Evolutionary conservation across 495 filamentous ascomycete genomes (phyloP), one percentile per base, ranked within the genome.

Genomic region (Aspergillus sclerotioniger): DNA sequence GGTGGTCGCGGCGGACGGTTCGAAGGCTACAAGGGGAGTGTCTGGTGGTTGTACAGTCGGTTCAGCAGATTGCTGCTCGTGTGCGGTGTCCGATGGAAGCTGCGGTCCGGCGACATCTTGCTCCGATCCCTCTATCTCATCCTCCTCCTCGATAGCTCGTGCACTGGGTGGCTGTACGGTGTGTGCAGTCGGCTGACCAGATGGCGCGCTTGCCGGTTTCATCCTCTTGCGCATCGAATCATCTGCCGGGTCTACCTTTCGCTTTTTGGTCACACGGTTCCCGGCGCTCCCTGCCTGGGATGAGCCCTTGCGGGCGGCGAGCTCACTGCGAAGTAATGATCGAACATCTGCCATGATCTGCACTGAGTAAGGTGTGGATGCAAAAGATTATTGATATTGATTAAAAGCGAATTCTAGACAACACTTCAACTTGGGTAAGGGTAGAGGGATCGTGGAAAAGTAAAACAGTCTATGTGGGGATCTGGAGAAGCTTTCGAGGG

Each of bases 291-390:
- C 69, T 57, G 66, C 70, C 66, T 66, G 67, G 33, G 67, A 65
- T 31, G 83, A 80, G 59, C 90, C 86, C 64, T 88, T 84, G 60
- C 91, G 87, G 48, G 86, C 82, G 51, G 84, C 85, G 65, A 91
- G 87, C 72, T 96, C 90, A 68, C 84, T 88, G 62, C 90, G 87
- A 46, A 96, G 83, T 16, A 96, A 80, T 17, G 90, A 84, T 45
- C 91, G 88, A 15, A 92, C 87, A 67, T 96, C 90, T 59, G 91
- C 84, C 91, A 96, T 96, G 53, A 60, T 62, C 47, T 50, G 7
- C 44, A 41, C 12, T 6, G 44, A 54, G 13, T 8, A 50, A 16
- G 31, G 31, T 25, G 25, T 31, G 47, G 12, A 6, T 31, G 8
- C n/a, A 4, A 31, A 31, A 15, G 31, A 50, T n/a, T 8, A 25